A percentile compares a stretch with the other conserved stretches of the same genome.
Conservation (phyloP, 1,139 yeast species). For the Petasospora rhodanensis region DNA sequence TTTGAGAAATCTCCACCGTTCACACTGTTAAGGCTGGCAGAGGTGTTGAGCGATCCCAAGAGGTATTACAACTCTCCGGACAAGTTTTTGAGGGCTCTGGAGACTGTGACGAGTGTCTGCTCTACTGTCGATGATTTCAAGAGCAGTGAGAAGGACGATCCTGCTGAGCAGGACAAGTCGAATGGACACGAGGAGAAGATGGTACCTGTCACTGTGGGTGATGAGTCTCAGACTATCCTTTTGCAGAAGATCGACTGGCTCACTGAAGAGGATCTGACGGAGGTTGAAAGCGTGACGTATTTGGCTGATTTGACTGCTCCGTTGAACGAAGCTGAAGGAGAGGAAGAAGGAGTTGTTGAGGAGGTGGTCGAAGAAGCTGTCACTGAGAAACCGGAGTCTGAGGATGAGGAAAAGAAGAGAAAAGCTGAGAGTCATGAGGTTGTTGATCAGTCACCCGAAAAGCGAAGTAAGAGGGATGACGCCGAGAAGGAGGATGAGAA, state of each 20-base stretch:
- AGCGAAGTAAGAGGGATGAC: conserved; percentile 17
- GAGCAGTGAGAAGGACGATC: background rate
- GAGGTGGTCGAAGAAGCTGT: conserved; percentile 16
- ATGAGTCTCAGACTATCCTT: conserved; percentile 29
- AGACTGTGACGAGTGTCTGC: conserved; percentile 31
- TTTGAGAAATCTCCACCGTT: conserved; percentile 49
- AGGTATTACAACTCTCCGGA: conserved; percentile 33
- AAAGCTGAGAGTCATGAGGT: conserved; percentile 12
- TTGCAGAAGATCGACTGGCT: conserved; percentile 46
- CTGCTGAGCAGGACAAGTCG: background rate
- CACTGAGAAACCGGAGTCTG: background rate
- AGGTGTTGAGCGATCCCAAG: conserved; percentile 41
- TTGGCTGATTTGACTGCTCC: conserved; percentile 11
- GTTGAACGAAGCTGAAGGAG: conserved; percentile 8
- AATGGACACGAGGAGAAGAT: conserved; percentile 2
- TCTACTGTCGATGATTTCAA: conserved; percentile 29
- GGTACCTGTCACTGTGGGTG: conserved; percentile 11
- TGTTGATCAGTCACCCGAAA: conserved; percentile 15
- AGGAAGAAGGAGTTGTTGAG: conserved; percentile 18
- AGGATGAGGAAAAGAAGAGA: conserved; percentile 15
- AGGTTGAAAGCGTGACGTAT: conserved; percentile 26
- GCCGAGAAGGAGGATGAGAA: no score
- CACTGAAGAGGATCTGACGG: conserved; percentile 28
- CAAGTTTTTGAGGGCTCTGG: conserved; percentile 36
- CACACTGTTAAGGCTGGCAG: conserved; percentile 52